Conservation (phyloP, 495 filamentous ascomycete species). For the Neurospora africana region DNA sequence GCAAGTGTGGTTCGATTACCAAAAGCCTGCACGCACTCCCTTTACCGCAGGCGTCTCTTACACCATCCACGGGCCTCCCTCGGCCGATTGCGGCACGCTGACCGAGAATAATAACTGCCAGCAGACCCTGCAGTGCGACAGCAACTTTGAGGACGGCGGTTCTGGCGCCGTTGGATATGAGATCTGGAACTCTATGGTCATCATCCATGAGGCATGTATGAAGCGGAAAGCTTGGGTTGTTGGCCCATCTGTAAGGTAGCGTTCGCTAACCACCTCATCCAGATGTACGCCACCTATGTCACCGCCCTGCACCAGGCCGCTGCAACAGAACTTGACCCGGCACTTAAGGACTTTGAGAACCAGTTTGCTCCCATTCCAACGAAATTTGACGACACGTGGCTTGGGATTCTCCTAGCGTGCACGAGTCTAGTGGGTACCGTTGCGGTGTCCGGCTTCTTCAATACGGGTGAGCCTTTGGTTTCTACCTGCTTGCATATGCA, state of each 20-base stretch:
- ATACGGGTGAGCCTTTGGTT: neutral
- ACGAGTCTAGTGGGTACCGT: constrained; percentile 1
- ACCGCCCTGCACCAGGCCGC: constrained; percentile 1
- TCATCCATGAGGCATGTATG: constrained; percentile 9
- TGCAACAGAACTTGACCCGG: neutral
- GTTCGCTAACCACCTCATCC: neutral
- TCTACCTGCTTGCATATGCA: neutral
- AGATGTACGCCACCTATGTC: constrained; percentile 1
- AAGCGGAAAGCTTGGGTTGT: neutral
- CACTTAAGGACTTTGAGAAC: constrained; percentile 17
- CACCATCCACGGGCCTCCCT: neutral
- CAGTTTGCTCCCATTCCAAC: constrained; percentile 22
- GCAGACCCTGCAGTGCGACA: neutral
- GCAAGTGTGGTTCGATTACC: constrained; percentile 2
- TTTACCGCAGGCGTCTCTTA: neutral
- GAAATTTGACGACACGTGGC: constrained; percentile 10
- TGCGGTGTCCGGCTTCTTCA: neutral
- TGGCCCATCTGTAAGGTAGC: neutral
- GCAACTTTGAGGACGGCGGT: neutral
- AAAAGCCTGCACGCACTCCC: constrained; percentile 6
- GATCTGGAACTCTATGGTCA: constrained; percentile 24
- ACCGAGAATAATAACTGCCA: neutral
- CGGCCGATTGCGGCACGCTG: neutral
- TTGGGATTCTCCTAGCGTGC: constrained; percentile 12
- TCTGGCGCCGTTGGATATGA: constrained; percentile 17